Evolutionary conservation across 1,284 basidiomycete genomes (phyloP).

Genomic region (Chalciporus sp.): DNA sequence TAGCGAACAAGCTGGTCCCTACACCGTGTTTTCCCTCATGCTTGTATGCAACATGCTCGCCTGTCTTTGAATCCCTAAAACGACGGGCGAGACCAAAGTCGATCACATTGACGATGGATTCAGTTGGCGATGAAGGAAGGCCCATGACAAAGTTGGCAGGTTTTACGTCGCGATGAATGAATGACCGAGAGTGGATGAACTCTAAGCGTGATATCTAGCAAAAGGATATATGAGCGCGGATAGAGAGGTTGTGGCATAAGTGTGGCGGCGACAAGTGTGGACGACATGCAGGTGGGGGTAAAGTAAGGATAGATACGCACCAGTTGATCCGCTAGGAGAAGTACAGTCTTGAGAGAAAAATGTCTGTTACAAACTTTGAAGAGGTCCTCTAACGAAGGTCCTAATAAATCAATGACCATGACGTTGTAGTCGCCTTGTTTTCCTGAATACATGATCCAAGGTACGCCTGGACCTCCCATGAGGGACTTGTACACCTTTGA

Average conservation of each 20-base stretch:
- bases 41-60: slow-evolving; percentile 88
- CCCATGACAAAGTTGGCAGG: slow-evolving; percentile 94
- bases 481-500: slow-evolving; percentile 91
- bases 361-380: slow-evolving; percentile 95
- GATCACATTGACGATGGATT: slow-evolving; percentile 83
- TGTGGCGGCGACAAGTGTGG: background rate
- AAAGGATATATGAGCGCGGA: slow-evolving; percentile 25
- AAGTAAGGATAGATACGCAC: slow-evolving; percentile 45
- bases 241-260: slow-evolving; percentile 5
- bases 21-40: slow-evolving; percentile 88
- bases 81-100: slow-evolving; percentile 98
- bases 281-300: background rate
- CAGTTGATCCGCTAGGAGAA: slow-evolving; percentile 90
- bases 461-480: slow-evolving; percentile 91
- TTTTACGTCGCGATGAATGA: slow-evolving; percentile 94
- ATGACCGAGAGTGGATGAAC: slow-evolving; percentile 72
- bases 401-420: slow-evolving; percentile 94
- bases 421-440: slow-evolving; percentile 96
- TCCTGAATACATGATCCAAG: slow-evolving; percentile 95
- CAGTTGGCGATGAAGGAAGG: slow-evolving; percentile 46
- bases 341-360: slow-evolving; percentile 91
- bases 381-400: slow-evolving; percentile 90
- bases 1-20: slow-evolving; percentile 93
- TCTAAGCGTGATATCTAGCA: slow-evolving; percentile 71
- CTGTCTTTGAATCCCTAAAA: slow-evolving; percentile 86